Percentiles rank a stretch among this genome's conserved stretches.
Conservation (phyloP, 1,284 basidiomycete species). For the Pyrrhoderma lamaoense region DNA sequence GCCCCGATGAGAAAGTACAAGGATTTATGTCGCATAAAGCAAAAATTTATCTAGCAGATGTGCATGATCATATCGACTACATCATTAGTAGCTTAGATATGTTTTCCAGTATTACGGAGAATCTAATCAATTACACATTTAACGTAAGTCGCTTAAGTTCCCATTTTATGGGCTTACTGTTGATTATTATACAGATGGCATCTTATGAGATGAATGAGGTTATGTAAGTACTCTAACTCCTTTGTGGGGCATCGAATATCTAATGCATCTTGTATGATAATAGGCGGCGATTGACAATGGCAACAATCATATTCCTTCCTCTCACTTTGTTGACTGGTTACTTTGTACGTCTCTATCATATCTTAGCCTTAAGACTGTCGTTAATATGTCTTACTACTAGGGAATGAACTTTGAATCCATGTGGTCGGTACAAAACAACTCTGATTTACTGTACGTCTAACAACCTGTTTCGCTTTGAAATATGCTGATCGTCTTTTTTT, state of each 20-base stretch:
- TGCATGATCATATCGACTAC: constrained; percentile 65
- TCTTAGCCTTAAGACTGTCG: constrained; percentile 3
- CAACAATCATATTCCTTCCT: constrained; percentile 64
- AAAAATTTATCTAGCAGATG: constrained; percentile 64
- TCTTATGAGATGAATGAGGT: constrained; percentile 67
- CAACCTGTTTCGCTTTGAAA: constrained; percentile 1
- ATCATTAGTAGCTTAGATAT: constrained; percentile 59
- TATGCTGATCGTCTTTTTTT: constrained; percentile 1
- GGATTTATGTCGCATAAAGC: constrained; percentile 64
- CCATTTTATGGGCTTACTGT: constrained; percentile 4
- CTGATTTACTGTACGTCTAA: constrained; percentile 43
- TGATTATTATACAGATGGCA: constrained; percentile 37
- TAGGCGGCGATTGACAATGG: constrained; percentile 50
- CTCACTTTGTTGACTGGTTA: constrained; percentile 65
- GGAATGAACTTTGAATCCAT: constrained; percentile 63
- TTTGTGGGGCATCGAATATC: not conserved
- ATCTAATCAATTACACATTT: constrained; percentile 64
- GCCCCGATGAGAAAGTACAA: constrained; percentile 31
- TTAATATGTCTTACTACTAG: constrained; percentile 26
- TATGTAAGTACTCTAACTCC: constrained; percentile 38
- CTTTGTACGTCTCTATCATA: constrained; percentile 43
- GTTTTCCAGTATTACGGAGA: constrained; percentile 60
- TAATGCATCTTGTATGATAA: not conserved
- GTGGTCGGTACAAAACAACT: constrained; percentile 40
- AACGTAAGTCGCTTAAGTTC: constrained; percentile 32